Evolutionary conservation across 2,329 filamentous ascomycete genomes (phyloP).

Genomic region (Cadophora sp.): DNA sequence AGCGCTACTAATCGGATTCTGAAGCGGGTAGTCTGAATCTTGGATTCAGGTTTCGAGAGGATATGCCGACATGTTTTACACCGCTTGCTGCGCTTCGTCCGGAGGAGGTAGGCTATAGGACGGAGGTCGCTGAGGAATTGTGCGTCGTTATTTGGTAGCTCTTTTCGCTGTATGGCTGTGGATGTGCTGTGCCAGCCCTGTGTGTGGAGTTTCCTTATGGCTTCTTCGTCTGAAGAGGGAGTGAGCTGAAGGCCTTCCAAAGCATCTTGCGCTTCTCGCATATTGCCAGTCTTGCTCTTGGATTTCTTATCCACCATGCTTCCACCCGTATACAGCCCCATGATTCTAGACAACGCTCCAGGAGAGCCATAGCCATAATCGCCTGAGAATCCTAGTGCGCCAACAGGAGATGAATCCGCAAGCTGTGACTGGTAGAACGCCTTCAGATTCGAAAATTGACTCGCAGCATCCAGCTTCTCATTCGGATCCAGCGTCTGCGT

Average conservation of each 20-base stretch:
- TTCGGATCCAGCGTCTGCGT: conserved; percentile 43
- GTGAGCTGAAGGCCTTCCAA: conserved; percentile 74
- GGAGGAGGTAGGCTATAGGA: conserved; percentile 81
- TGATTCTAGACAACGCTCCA: conserved; percentile 82
- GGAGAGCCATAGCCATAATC: conserved; percentile 73
- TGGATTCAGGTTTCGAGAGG: conserved; percentile 90
- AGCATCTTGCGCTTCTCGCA: conserved; percentile 78
- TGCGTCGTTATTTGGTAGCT: conserved; percentile 51
- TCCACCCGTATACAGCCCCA: conserved; percentile 82
- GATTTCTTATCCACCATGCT: conserved; percentile 68
- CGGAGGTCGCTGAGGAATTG: conserved; percentile 77
- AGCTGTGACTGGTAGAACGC: conserved; percentile 85
- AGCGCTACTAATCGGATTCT: conserved; percentile 89
- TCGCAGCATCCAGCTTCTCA: conserved; percentile 62
- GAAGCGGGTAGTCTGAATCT: conserved; percentile 87
- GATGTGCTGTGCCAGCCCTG: conserved; percentile 70
- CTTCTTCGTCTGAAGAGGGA: conserved; percentile 59
- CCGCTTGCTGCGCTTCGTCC: conserved; percentile 92
- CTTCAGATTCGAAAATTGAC: conserved; percentile 76
- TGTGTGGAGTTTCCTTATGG: conserved; percentile 60
- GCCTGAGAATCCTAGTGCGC: conserved; percentile 61
- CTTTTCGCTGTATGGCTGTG: conserved; percentile 59
- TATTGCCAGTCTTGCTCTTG: conserved; percentile 71
- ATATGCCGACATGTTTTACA: conserved; percentile 94
- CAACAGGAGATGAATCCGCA: conserved; percentile 61